phyloP scores from a whole-genome alignment of 352 stramenopile genomes.

The Pythium folliculosum region DNA sequence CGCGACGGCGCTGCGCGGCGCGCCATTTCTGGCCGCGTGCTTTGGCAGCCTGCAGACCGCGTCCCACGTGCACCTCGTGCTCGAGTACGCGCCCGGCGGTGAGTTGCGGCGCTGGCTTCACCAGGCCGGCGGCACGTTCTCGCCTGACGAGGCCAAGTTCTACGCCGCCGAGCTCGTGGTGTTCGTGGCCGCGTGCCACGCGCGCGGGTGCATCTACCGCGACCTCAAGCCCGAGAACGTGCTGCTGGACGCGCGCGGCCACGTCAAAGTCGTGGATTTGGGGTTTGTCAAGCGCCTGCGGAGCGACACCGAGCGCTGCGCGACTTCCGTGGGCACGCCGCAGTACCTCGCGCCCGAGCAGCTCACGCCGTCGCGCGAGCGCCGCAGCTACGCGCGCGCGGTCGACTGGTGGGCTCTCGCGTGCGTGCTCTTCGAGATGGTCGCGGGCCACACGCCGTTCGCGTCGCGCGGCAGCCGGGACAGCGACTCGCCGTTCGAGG shows the following conservation, averaged over 20 bases:
- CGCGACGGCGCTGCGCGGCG: conserved; percentile 26
- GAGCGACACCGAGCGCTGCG: conserved; percentile 41
- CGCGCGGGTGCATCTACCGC: conserved; percentile 73
- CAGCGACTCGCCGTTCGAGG: conserved; percentile 84
- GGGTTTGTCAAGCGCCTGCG: conserved; percentile 57
- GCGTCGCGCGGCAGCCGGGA: conserved; percentile 44
- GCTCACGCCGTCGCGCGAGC: conserved; percentile 56
- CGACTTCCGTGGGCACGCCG: conserved; percentile 60
- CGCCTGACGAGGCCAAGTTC: conserved; percentile 75
- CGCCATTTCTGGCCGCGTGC: conserved; percentile 57
- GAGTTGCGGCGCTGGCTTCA: conserved; percentile 68
- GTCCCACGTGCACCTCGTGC: conserved; percentile 64
- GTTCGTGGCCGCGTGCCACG: conserved; percentile 59
- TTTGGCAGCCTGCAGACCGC: conserved; percentile 67
- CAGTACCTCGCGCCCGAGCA: conserved; percentile 79
- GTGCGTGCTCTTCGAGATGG: conserved; percentile 82
- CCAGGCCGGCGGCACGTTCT: conserved; percentile 47
- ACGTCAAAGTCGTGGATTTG: conserved; percentile 74
- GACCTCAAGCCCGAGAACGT: conserved; percentile 93
- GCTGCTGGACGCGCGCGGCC: conserved; percentile 67
- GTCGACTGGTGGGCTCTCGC: conserved; percentile 89
- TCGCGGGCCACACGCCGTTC: conserved; percentile 73
- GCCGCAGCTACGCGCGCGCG: conserved; percentile 64
- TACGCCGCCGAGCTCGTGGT: conserved; percentile 67
- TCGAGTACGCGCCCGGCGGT: conserved; percentile 69